Base-by-base conservation (phyloP, 805 yeast genomes). In the Starmerella stigmatis region DNA sequence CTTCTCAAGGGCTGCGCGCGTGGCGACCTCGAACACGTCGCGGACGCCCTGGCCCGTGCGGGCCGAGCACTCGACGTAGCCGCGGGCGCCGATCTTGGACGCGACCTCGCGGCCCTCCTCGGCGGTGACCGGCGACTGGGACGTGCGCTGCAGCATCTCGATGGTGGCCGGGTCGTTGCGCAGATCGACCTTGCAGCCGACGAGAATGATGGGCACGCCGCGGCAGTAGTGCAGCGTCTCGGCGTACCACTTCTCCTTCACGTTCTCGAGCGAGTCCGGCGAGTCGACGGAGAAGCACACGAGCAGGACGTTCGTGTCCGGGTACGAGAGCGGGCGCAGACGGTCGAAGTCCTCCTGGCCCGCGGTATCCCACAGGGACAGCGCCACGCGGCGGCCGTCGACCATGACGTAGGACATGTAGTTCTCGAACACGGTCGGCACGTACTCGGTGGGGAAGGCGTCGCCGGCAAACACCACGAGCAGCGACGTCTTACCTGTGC, bases 341-440 rank as follows among this genome's bases (percentile, higher is more conserved):
- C 95, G 82, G 66, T 86, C 95, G 64, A 86, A 86, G 71, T 88
- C 96, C 72, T 86, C 96, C 75, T 86, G 96, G 54, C 96, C 96
- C 46, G 96, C 95, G 56, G 96, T 86, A 86, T 86, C 96, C 96
- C 96, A 86, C 56, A 86, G 72, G 7, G 95, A 94, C 66, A 86
- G 72, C 64, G 88, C 95, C 48, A 89, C 96, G 63, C 83, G 76
- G 67, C 89, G 82, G 41, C 94, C 94, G 59, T 82, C 89, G 47
- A 81, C 81, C 61, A 78, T 95, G 47, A 89, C 96, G 64, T 86
- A 96, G 38, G 96, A 94, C 58, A 89, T 96, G 66, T 89, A 92
- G 72, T 88, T 92, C 66, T 89, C 97, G 61, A 89, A 89, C 50
- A 89, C 97, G 20, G 96, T 86, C 61, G 96, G 96, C 40, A 86